These are phyloP conservation scores for Daldinia bambusicola DNA, from an alignment of 495 filamentous ascomycete species.

Conservation along the genomic window DNA sequence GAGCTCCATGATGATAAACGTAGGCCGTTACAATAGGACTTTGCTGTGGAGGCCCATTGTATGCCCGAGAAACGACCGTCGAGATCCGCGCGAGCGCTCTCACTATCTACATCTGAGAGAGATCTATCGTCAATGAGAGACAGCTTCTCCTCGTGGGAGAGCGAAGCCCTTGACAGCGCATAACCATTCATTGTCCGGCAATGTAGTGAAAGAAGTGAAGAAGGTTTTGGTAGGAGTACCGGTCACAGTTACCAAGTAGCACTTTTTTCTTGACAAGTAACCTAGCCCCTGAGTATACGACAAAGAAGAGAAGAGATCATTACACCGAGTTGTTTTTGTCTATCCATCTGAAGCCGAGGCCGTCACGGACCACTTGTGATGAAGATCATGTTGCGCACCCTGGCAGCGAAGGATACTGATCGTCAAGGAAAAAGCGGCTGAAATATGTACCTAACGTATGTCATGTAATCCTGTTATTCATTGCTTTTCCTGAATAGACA, in stretches of 20 bases:
- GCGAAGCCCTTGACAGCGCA: constrained; percentile 39
- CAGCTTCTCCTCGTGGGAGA: constrained; percentile 49
- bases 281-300: constrained; percentile 22
- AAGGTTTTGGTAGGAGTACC: constrained; percentile 20
- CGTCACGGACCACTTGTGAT: constrained; percentile 36
- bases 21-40: constrained; percentile 39
- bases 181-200: constrained; percentile 50
- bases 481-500: constrained; percentile 7
- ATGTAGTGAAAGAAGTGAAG: constrained; percentile 36
- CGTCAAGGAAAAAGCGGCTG: constrained; percentile 33
- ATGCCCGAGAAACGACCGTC: constrained; percentile 41
- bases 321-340: constrained; percentile 24
- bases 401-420: constrained; percentile 36
- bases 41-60: constrained; percentile 36
- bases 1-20: constrained; percentile 45
- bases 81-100: constrained; percentile 43
- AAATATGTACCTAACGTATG: constrained; percentile 30
- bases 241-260: constrained; percentile 23
- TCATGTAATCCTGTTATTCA: constrained; percentile 1
- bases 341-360: constrained; percentile 27
- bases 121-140: constrained; percentile 47
- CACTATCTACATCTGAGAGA: constrained; percentile 47
- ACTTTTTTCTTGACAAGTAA: constrained; percentile 25
- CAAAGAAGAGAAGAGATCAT: constrained; percentile 18
- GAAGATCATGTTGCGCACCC: constrained; percentile 42